Evolutionary conservation across 2,329 filamentous ascomycete genomes (phyloP).

Genomic region (Blastomyces emzantsi): DNA sequence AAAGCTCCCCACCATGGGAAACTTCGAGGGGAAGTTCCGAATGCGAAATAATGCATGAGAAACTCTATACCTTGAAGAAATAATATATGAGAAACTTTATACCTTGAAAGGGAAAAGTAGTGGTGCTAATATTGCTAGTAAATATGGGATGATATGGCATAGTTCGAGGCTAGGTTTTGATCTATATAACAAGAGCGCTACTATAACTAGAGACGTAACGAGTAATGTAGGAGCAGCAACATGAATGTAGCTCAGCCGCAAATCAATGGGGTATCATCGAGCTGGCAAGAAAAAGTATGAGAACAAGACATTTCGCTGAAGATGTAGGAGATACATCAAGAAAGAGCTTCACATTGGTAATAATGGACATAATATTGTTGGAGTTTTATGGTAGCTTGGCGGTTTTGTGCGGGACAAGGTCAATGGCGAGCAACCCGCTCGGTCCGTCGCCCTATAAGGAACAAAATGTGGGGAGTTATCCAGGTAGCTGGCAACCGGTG

Average conservation of each 20-base stretch:
- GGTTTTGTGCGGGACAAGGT: background rate
- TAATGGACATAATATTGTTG: background rate
- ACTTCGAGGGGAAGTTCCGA: too few relatives aligned
- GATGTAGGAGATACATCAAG: too few relatives aligned
- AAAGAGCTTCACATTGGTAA: too few relatives aligned
- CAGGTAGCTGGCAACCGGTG: background rate
- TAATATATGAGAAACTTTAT: too few relatives aligned
- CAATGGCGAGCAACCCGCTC: background rate
- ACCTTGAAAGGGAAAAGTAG: background rate
- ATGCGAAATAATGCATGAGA: background rate
- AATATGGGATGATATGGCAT: background rate
- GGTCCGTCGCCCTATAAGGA: conserved; percentile 2
- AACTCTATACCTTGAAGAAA: background rate
- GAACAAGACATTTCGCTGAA: too few relatives aligned
- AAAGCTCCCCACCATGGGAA: background rate
- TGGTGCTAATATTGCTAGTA: background rate
- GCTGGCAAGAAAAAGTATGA: too few relatives aligned
- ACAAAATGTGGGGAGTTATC: background rate
- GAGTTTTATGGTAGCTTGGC: background rate
- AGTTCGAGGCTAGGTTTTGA: too few relatives aligned
- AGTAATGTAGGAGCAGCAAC: too few relatives aligned
- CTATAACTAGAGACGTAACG: too few relatives aligned
- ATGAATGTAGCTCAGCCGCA: too few relatives aligned
- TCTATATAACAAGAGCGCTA: too few relatives aligned
- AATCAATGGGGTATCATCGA: too few relatives aligned